Evolutionary conservation across 2,329 filamentous ascomycete species (phyloP), one percentile per base, ranked within the genome.

Genomic region (Colletotrichum godetiae): DNA sequence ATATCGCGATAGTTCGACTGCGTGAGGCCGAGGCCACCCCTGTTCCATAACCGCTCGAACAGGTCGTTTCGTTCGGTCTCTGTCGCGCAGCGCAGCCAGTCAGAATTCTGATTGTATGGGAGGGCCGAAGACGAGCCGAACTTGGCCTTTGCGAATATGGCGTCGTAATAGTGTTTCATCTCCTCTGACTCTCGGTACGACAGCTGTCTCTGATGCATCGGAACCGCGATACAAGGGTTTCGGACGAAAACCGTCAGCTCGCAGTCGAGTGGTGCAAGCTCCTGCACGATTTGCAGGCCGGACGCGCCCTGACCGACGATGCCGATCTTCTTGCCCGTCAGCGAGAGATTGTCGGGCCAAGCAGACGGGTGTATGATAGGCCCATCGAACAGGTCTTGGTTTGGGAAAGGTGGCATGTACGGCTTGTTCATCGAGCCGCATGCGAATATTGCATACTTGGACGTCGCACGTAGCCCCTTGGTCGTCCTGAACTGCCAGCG

Each of bases 141-240:
- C 52, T 63, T 63, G n/a, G 59, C 67, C 35, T 69, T 31, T 0
- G 82, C 80, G 76, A 88, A 89, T 19, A 89, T 78, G 19, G 80
- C 76, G 1, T 78, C 77, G 52, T 85, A 86, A 1, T 73, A 77
- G 1, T 76, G 75, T 52, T 83, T 84, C 11, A 76, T 77, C 35
- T 81, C 81, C 27, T 86, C 81, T 69, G 88, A 84, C 66, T 88
- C 85, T 59, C 88, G 81, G 35, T 78, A 81, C 0, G 83, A 82
- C 1, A 90, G 76, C 3, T 79, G 65, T 3, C 82, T 78, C 74
- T 90, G 87, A 2, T 84, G 80, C 88, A 92, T 91, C 0, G 91
- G 90, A 0, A 92, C 77, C 15, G 86, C 88, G 15, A 88, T 84
- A 68, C 90, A 91, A 0, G 90, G 89, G 1, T 87, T 91, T 22